Evolutionary conservation across 176 grass and related monocot genomes (phyloP).

Genomic region (Paspalum notatum): DNA sequence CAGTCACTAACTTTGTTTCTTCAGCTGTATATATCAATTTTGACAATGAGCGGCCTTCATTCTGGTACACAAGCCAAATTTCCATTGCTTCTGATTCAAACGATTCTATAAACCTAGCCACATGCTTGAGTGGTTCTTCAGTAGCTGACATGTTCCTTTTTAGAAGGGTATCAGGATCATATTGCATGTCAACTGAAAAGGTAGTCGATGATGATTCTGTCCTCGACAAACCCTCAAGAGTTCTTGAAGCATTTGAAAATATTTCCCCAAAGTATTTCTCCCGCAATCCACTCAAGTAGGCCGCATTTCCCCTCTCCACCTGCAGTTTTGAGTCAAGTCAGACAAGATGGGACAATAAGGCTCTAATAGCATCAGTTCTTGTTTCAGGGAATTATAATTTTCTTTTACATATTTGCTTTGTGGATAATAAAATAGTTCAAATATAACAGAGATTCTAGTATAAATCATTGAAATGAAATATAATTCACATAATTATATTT

Average conservation of each 20-base stretch:
- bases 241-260: slow-evolving; percentile 85
- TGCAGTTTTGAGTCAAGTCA: slow-evolving; percentile 45
- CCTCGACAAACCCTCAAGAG: slow-evolving; percentile 56
- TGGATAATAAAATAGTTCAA: not conserved
- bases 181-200: slow-evolving; percentile 36
- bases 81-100: slow-evolving; percentile 96
- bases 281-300: slow-evolving; percentile 92
- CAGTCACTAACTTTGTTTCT: slow-evolving; percentile 75
- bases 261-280: slow-evolving; percentile 95
- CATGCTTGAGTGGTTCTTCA: slow-evolving; percentile 79
- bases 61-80: slow-evolving; percentile 91
- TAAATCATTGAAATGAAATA: not conserved
- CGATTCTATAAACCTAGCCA: slow-evolving; percentile 96
- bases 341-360: slow-evolving; percentile 8
- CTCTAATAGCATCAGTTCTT: slow-evolving; percentile 20
- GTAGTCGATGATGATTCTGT: slow-evolving; percentile 40
- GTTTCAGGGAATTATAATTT: slow-evolving; percentile 17
- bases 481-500: not conserved
- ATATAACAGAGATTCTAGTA: slow-evolving; percentile 1
- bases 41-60: slow-evolving; percentile 84
- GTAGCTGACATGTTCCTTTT: slow-evolving; percentile 50
- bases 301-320: slow-evolving; percentile 92
- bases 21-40: slow-evolving; percentile 93
- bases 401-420: slow-evolving; percentile 22
- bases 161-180: slow-evolving; percentile 33